Evolutionary conservation across 2,329 filamentous ascomycete species (phyloP).

Genomic region (Cercospora sojina): DNA sequence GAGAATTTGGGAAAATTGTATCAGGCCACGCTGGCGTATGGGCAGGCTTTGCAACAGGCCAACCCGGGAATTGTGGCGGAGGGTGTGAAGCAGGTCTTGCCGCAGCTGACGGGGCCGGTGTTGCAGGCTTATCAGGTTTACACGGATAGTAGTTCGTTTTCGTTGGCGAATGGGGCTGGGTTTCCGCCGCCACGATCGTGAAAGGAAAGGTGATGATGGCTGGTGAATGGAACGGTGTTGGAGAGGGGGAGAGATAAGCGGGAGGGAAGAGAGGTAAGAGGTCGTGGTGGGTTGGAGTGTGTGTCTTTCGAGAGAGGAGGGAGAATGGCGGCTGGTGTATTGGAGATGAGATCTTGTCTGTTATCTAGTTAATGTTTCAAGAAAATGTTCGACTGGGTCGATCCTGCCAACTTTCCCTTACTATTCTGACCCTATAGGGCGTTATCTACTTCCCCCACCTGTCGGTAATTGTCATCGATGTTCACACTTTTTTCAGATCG

Average conservation of each 20-base stretch:
- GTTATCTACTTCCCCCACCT: too few species aligned
- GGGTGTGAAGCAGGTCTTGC: background rate
- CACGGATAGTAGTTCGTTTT: background rate
- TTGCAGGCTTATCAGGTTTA: background rate
- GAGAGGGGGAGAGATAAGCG: background rate
- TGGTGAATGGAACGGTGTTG: background rate
- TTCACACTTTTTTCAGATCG: conserved; percentile 1
- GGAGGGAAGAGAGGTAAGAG: background rate
- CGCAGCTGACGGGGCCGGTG: background rate
- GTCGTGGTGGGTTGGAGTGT: background rate
- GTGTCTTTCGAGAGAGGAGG: background rate
- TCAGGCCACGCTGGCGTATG: background rate
- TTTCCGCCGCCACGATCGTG: background rate
- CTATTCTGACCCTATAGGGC: background rate
- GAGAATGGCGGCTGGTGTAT: background rate
- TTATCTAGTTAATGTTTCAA: background rate
- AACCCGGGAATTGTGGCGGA: background rate
- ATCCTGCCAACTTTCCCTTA: background rate
- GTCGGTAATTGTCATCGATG: background rate
- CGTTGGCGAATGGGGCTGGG: background rate
- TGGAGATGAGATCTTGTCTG: background rate
- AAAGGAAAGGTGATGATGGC: too few species aligned
- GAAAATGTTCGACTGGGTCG: background rate
- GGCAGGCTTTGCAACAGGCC: background rate
- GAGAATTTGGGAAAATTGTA: background rate